These are phyloP conservation scores for Debaryomyces singareniensis DNA, from an alignment of 1,139 yeast genomes.

Conservation along the genomic window DNA sequence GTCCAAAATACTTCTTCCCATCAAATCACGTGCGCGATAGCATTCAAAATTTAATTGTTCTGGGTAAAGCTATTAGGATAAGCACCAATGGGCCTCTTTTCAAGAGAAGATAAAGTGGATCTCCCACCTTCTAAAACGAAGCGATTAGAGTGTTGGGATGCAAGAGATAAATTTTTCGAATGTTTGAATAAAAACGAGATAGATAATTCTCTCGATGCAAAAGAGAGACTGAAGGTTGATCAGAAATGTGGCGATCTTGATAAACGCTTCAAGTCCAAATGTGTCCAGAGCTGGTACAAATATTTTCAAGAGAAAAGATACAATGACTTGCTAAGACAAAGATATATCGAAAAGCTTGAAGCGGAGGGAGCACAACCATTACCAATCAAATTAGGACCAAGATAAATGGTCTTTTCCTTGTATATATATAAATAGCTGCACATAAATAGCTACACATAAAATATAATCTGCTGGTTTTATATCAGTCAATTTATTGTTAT, in stretches of 20 bases:
- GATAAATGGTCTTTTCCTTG: no score
- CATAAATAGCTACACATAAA: slow-evolving; percentile 3
- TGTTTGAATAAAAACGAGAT: slow-evolving; percentile 35
- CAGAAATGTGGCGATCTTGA: slow-evolving; percentile 29
- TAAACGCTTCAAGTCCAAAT: slow-evolving; percentile 30
- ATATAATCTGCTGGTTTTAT: slow-evolving; percentile 3
- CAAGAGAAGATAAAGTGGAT: slow-evolving; percentile 18
- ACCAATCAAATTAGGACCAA: slow-evolving; percentile 37
- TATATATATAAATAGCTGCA: no score
- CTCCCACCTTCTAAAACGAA: slow-evolving; percentile 37
- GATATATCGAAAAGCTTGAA: slow-evolving; percentile 37
- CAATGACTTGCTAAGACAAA: slow-evolving; percentile 35
- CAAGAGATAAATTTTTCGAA: slow-evolving; percentile 36
- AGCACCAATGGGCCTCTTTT: slow-evolving; percentile 31
- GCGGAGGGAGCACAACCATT: slow-evolving; percentile 45
- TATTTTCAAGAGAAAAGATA: slow-evolving; percentile 44
- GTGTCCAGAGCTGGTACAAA: slow-evolving; percentile 42
- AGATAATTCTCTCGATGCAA: slow-evolving; percentile 40
- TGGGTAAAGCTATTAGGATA: neutral
- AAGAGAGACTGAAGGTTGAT: slow-evolving; percentile 25
- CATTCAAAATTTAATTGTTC: no score
- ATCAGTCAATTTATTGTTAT: slow-evolving; percentile 1
- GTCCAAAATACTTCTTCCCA: no score
- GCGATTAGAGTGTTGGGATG: slow-evolving; percentile 39
- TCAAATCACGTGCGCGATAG: no score